Base-by-base conservation (phyloP, 2,329 filamentous ascomycete species). In the Myotisia sp. region DNA sequence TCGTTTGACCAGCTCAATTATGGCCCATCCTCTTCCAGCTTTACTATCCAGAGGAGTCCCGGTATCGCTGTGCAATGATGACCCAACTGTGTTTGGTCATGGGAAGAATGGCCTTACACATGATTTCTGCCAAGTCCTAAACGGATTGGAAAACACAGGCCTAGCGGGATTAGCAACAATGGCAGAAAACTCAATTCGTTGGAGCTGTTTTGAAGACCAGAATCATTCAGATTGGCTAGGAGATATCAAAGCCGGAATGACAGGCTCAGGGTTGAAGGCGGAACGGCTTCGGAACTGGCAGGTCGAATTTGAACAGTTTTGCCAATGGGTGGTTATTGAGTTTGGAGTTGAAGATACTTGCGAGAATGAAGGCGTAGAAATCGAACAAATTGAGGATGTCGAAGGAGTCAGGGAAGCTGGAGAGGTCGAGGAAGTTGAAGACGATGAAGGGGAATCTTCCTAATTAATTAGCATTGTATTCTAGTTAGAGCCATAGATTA, bases 51-150 rank as follows among this genome's bases (percentile, higher is more conserved):
- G 40, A 37, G 35, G 36, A 7, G 39, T 43, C 6, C 31, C 41
- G 3, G 87, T 85, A 48, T 74, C 78, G 8, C 70, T 95, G 6
- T 83, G 78, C 61, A 93, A 93, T 51, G 86, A 94, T 51, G 84
- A 93, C 51, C 85, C 85, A 1, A 81, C 80, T 1, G 83, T 94
- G 49, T 66, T 93, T 3, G 85, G 85, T 6, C 82, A 92, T 48
- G 81, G 81, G 38, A 73, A 69, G 5, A 79, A 76, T 19, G 84
- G 83, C 26, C 76, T 90, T 68, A 90, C 80, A 1, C 82, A 92
- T 55, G 85, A 93, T 58, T 93, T 92, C 56, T 94, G 84, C 81
- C 85, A 92, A 56, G 79, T 81, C 1, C 63, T 94, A n/a, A 84
- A 93, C 56, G 86, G 82, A 0, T 90, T 86, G 71, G 78, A 92